Evolutionary conservation across 2,329 filamentous ascomycete species (phyloP).

Genomic region (Chalaropsis thielavioides): DNA sequence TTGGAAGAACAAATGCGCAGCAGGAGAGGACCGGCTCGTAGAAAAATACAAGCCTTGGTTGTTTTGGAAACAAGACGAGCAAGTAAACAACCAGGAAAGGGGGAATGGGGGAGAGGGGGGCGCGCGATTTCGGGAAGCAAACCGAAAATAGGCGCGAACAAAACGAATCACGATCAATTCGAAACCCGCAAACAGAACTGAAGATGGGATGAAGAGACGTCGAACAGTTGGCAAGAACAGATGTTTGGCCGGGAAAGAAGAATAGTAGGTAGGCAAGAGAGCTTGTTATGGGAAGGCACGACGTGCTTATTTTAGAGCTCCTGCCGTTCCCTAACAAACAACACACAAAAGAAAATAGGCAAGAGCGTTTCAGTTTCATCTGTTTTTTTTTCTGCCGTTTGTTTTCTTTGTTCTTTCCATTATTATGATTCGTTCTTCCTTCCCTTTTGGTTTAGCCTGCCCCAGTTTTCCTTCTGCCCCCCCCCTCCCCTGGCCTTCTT

Average conservation of each 20-base stretch:
- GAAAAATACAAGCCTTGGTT: not conserved
- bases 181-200: too few species aligned
- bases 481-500: not conserved
- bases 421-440: not conserved
- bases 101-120: not conserved
- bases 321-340: not conserved
- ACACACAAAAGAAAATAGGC: not conserved
- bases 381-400: too few species aligned
- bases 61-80: not conserved
- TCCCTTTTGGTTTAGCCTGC: not conserved
- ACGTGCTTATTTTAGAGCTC: slow-evolving; percentile 1
- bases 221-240: not conserved
- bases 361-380: not conserved
- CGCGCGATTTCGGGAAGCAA: too few species aligned
- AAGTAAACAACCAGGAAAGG: not conserved
- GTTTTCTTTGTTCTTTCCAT: not conserved
- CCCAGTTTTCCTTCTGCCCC: not conserved
- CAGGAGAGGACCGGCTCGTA: not conserved
- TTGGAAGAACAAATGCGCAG: too few species aligned
- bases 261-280: not conserved
- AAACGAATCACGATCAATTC: too few species aligned
- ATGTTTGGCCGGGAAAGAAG: not conserved
- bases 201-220: too few species aligned
- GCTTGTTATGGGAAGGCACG: not conserved
- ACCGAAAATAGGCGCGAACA: too few species aligned